phyloP scores from a whole-genome alignment of 148 eudicot species.

The Gaultheria prostrata region DNA sequence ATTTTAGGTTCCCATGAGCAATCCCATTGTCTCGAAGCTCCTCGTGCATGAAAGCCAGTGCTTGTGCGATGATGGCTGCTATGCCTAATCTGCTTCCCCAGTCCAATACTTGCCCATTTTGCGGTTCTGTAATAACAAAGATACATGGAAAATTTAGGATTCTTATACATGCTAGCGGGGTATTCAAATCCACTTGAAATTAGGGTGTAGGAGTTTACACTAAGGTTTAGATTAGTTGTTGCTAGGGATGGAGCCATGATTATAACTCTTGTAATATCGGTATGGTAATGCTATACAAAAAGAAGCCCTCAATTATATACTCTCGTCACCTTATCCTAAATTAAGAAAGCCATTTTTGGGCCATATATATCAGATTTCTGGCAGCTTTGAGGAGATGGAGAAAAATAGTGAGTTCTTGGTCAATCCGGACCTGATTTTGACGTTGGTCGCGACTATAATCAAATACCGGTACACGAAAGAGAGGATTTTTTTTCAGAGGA shows the following conservation, averaged over 20 bases:
- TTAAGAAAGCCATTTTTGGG: too few species aligned
- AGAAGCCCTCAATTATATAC: too few species aligned
- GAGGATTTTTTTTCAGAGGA: too few species aligned
- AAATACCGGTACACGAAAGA: too few species aligned
- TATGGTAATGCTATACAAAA: too few species aligned
- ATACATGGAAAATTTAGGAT: not conserved
- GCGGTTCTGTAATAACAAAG: conserved; percentile 28
- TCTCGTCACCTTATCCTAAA: too few species aligned
- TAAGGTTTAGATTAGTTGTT: not conserved
- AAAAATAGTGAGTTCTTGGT: too few species aligned
- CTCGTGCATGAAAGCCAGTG: conserved; percentile 45
- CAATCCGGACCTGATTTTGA: too few species aligned
- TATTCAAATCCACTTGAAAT: not conserved
- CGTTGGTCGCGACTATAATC: too few species aligned
- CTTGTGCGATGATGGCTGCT: conserved; percentile 29
- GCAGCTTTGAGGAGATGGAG: too few species aligned
- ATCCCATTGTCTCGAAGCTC: conserved; percentile 29
- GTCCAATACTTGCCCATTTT: conserved; percentile 26
- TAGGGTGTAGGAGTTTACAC: not conserved
- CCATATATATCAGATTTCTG: too few species aligned
- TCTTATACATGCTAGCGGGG: not conserved
- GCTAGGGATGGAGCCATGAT: not conserved
- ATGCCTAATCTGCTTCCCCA: conserved; percentile 47
- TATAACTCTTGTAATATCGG: not conserved
- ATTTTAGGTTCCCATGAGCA: conserved; percentile 51